Percentiles rank a stretch among this genome's conserved stretches.
Conservation (phyloP, 352 stramenopile species). For the Phytophthora capsici region DNA sequence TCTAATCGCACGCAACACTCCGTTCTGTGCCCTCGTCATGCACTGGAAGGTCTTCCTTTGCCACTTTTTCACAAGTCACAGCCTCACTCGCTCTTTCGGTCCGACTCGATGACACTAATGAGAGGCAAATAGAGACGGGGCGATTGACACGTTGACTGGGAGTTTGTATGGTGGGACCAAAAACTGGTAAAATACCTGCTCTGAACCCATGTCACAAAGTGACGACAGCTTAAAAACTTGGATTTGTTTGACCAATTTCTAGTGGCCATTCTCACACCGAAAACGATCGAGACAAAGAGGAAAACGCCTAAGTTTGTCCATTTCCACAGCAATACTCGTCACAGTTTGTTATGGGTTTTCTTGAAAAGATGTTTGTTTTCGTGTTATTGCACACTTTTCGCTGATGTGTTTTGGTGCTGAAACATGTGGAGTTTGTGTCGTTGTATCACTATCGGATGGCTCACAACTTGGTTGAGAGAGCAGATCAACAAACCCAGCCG, state of each 20-base stretch:
- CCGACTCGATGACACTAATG: constrained; percentile 30
- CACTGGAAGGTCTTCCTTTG: constrained; percentile 12
- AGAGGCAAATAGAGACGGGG: constrained; percentile 21
- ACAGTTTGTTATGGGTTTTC: neutral
- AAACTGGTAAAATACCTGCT: neutral
- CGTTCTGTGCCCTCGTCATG: constrained; percentile 4
- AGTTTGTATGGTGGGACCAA: constrained; percentile 1
- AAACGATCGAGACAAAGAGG: neutral
- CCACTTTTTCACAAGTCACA: constrained; percentile 24
- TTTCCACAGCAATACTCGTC: neutral
- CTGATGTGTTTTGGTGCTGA: constrained; percentile 14
- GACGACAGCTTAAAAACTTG: constrained; percentile 1
- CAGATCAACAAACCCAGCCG: constrained; percentile 4
- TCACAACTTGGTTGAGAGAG: neutral
- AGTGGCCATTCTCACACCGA: neutral
- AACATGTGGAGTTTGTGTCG: constrained; percentile 18
- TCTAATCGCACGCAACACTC: constrained; percentile 24
- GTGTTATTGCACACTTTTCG: constrained; percentile 14
- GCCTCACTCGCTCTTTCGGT: constrained; percentile 27
- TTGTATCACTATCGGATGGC: neutral
- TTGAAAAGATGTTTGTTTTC: neutral
- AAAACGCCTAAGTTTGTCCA: neutral
- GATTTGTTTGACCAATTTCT: neutral
- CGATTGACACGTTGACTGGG: constrained; percentile 4
- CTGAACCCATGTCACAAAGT: constrained; percentile 16